phyloP scores from a whole-genome alignment of 495 filamentous ascomycete genomes.

The Aspergillus sclerotioniger region DNA sequence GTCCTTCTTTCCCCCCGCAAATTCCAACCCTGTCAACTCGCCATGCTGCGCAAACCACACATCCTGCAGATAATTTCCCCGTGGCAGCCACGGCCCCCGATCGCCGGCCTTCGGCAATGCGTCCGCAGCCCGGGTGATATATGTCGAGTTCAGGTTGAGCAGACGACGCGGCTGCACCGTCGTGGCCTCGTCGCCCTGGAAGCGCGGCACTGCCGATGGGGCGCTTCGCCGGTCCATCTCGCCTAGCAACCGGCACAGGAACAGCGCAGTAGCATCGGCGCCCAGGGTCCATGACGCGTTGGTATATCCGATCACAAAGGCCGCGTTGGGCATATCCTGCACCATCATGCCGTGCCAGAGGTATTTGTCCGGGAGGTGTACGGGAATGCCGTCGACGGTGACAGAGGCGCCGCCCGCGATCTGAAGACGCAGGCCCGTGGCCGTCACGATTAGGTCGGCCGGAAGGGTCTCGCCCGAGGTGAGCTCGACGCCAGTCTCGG shows the following conservation, averaged over 20 bases:
- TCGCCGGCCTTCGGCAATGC: constrained; percentile 45
- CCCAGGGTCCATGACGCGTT: constrained; percentile 61
- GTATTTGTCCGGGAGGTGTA: constrained; percentile 46
- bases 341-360: constrained; percentile 62
- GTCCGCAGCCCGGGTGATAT: constrained; percentile 40
- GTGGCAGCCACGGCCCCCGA: constrained; percentile 53
- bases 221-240: constrained; percentile 39
- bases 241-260: constrained; percentile 45
- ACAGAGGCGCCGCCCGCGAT: constrained; percentile 51
- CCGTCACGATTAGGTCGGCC: constrained; percentile 72
- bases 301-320: constrained; percentile 56
- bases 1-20: constrained; percentile 29
- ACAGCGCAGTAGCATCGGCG: constrained; percentile 51
- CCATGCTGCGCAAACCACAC: constrained; percentile 48
- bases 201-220: constrained; percentile 37
- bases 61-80: constrained; percentile 55
- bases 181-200: constrained; percentile 31
- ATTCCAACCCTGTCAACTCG: constrained; percentile 39
- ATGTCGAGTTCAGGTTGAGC: constrained; percentile 51
- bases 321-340: constrained; percentile 56
- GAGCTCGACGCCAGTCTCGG: constrained; percentile 55
- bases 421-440: constrained; percentile 64
- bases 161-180: constrained; percentile 35
- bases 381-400: constrained; percentile 52
- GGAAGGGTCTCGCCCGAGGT: constrained; percentile 54